Conservation (phyloP, 2,329 filamentous ascomycete species). For the Fusarium circinatum region DNA sequence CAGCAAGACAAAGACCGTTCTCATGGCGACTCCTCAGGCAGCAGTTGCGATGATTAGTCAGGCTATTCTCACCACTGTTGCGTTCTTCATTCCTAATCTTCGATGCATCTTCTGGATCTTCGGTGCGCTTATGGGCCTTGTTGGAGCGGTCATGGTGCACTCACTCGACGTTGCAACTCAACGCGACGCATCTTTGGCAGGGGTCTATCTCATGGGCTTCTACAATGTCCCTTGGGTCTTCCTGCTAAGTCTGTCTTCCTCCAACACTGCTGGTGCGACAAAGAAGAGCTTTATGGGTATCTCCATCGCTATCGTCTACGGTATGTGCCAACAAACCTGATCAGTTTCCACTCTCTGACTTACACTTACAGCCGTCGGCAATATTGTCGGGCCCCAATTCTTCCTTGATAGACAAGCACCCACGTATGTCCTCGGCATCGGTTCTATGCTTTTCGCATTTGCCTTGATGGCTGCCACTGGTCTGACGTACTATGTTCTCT, state of each 20-base stretch:
- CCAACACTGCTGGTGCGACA: slow-evolving; percentile 45
- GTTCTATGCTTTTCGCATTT: slow-evolving; percentile 44
- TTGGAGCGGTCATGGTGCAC: slow-evolving; percentile 44
- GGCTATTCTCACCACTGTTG: slow-evolving; percentile 36
- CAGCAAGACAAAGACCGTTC: slow-evolving; percentile 40
- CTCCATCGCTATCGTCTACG: slow-evolving; percentile 45
- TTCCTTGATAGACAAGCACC: slow-evolving; percentile 44
- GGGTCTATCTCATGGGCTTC: slow-evolving; percentile 49
- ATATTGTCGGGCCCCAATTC: slow-evolving; percentile 47
- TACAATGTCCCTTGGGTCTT: slow-evolving; percentile 48
- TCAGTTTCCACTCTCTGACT: rapidly evolving
- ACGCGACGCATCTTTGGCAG: slow-evolving; percentile 43
- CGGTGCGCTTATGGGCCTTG: slow-evolving; percentile 36
- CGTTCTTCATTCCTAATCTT: slow-evolving; percentile 44
- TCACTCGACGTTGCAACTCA: slow-evolving; percentile 24
- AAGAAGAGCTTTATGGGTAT: slow-evolving; percentile 47
- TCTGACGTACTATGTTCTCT: slow-evolving; percentile 35
- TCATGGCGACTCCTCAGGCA: slow-evolving; percentile 48
- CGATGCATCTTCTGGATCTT: slow-evolving; percentile 47
- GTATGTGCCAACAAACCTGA: background rate
- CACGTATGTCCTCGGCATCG: slow-evolving; percentile 43
- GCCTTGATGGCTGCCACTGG: slow-evolving; percentile 38
- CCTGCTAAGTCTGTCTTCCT: slow-evolving; percentile 45
- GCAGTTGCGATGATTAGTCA: slow-evolving; percentile 47
- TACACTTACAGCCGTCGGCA: slow-evolving; percentile 30